Percentiles rank a stretch among this genome's conserved stretches.
Conservation (phyloP, 176 grass and related monocot genomes). For the Zoysia japonica region DNA sequence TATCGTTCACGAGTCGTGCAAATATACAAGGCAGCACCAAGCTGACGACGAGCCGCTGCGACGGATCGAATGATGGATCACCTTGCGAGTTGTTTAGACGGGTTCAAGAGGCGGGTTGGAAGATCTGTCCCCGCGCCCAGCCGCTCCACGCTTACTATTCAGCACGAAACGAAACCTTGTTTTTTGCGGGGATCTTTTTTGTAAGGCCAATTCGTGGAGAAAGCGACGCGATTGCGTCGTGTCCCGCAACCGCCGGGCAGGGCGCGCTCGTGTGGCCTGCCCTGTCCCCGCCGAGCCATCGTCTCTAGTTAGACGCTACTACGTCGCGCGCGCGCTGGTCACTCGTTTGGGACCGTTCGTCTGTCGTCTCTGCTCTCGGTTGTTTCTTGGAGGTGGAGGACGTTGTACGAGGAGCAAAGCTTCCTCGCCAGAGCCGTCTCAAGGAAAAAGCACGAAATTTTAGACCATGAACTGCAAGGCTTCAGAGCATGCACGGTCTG, state of each 20-base stretch:
- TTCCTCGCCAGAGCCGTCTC: too few species aligned
- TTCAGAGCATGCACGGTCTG: not conserved
- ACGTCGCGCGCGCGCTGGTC: not conserved
- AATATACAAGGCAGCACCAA: not conserved
- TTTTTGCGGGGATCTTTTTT: not conserved
- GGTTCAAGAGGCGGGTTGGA: conserved; percentile 45
- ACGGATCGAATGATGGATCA: not conserved
- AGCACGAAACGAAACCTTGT: not conserved
- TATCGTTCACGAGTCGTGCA: not conserved
- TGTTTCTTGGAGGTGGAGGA: too few species aligned
- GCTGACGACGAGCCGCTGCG: not conserved
- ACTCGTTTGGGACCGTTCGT: not conserved
- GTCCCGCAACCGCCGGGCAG: conserved; percentile 49
- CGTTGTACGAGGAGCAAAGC: too few species aligned
- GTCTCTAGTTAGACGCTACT: not conserved
- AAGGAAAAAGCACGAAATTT: too few species aligned
- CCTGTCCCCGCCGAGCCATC: conserved; percentile 31
- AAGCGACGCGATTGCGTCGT: conserved; percentile 73
- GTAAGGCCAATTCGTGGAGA: conserved; percentile 15
- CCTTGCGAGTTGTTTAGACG: not conserved
- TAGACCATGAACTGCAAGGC: too few species aligned
- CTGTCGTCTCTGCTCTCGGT: not conserved
- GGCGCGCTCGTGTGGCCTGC: conserved; percentile 41
- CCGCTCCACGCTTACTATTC: conserved; percentile 26
- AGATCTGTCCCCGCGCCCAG: conserved; percentile 45